Conservation (phyloP, 169 alveolate genomes). For the Eimeria mitis region DNA sequence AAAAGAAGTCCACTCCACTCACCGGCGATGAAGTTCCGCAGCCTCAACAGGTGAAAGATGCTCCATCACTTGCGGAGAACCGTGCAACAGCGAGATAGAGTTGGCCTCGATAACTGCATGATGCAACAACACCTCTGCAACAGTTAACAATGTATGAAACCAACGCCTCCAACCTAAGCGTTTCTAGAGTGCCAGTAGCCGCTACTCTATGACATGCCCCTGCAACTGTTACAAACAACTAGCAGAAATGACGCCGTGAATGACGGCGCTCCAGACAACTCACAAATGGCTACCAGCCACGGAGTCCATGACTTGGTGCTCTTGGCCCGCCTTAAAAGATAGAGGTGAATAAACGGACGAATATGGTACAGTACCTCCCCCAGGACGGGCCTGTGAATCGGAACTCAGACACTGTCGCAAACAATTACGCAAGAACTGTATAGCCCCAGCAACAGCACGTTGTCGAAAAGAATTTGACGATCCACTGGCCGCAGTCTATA, state of each 20-base stretch:
- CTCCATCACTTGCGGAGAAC: slow-evolving; percentile 69
- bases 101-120: slow-evolving; percentile 70
- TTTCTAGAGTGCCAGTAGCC: background rate
- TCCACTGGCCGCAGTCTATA: background rate
- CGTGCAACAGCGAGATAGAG: slow-evolving; percentile 45
- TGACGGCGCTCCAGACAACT: background rate
- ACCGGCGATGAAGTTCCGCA: slow-evolving; percentile 70
- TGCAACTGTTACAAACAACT: background rate
- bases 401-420: background rate
- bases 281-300: slow-evolving; percentile 61
- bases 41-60: slow-evolving; percentile 70
- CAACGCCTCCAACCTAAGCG: background rate
- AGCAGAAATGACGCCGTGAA: background rate
- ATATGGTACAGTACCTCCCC: slow-evolving; percentile 52
- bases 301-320: slow-evolving; percentile 65
- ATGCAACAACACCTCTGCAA: background rate
- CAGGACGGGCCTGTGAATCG: slow-evolving; percentile 24
- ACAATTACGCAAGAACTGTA: background rate
- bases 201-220: background rate
- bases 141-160: background rate
- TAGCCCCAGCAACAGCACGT: background rate
- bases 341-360: slow-evolving; percentile 66
- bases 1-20: slow-evolving; percentile 23
- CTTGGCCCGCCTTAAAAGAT: slow-evolving; percentile 55
- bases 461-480: background rate